Base-by-base conservation (phyloP, 306 rosid species). In the Corylus americana region DNA sequence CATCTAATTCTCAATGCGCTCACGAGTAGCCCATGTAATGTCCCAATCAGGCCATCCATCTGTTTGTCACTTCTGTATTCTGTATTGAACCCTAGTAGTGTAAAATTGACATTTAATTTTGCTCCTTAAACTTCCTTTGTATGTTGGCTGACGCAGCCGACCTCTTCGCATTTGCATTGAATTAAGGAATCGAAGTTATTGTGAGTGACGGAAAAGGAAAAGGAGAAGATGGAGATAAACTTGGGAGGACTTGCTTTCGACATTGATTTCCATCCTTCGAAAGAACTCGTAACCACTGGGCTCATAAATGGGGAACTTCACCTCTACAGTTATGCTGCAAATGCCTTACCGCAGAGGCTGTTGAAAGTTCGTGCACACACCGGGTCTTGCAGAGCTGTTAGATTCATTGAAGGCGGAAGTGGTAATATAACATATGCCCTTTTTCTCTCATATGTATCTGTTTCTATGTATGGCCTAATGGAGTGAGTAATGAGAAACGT, bases 311-410 rank as follows among this genome's bases (percentile, higher is more conserved):
- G 71, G 4, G 49, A 39, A 13, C 50, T 67, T 67, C 51, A 67
- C 50, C 50, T 0, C 2, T 67, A 67, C 71, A 11, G 51, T 17
- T 39, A 68, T 31, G 11, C 50, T 0, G 16, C 72, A 9, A 8
- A 37, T 67, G 49, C 14, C 71, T 8, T 17, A 4, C 50, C 71
- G 3, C 51, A 67, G 42, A 67, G 50, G 50, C 50, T 39, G 7
- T 18, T 67, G 27, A 3, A 67, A 67, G 50, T 67, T 67, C 29
- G 6, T 1, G 71, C 71, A 1, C 71, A 4, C 71, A 67, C 50
- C 1, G 72, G 4, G 51, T 67, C 51, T 67, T 67, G 51, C 71
- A 67, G 71, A n/a, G 51, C 71, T 39, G 71, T 67, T 18, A 67
- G 71, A 67, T 67, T 67, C 51, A 17, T 67, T 48, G 13, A 67